Evolutionary conservation across 257 asterid genomes (phyloP), one percentile per base, ranked within the genome.

Genomic region (Apocynum venetum): DNA sequence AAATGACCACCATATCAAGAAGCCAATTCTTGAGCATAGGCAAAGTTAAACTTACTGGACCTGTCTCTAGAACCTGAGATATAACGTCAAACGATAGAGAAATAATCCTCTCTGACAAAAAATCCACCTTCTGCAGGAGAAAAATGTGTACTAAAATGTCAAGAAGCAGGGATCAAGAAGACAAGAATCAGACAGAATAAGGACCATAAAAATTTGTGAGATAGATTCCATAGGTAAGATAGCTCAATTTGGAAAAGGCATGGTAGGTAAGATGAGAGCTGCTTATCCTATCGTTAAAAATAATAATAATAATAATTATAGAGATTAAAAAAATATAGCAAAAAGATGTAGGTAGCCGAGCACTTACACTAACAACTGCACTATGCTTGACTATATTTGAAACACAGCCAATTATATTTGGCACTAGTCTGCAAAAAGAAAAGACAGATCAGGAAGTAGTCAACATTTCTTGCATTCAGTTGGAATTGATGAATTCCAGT

Each of bases 81-180:
- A 85, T 72, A 78, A 85, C 83, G 76, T 85, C 85, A 70, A 85
- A 85, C 14, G 87, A 79, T 76, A 83, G 76, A 55, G 87, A 83
- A 70, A 85, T 77, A 68, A 83, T 35, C 79, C 85, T 85, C 71
- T 85, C 87, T 35, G 89, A 76, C 70, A 80, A 74, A 36, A 60
- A 79, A 67, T 83, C 83, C 77, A 83, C 77, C 78, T 80, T 78
- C 89, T 85, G 87, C 87, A 69, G 35, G 43, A 60, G 46, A 75
- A 35, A 57, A 15, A 12, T 43, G 44, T 65, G 57, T 38, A 11
- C 20, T 25, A 44, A 41, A 76, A 73, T 38, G 43, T 73, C 52
- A 73, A 73, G 0, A 65, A 65, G 17, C 8, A 17, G 25, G 72
- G 70, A 8, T 20, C 11, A 60, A 15, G 36, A 17, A 31, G 55